Percentiles rank a stretch among this genome's conserved stretches.
Evolutionary conservation across 345 rosid genomes (phyloP).

Genomic region (Salix udensis): DNA sequence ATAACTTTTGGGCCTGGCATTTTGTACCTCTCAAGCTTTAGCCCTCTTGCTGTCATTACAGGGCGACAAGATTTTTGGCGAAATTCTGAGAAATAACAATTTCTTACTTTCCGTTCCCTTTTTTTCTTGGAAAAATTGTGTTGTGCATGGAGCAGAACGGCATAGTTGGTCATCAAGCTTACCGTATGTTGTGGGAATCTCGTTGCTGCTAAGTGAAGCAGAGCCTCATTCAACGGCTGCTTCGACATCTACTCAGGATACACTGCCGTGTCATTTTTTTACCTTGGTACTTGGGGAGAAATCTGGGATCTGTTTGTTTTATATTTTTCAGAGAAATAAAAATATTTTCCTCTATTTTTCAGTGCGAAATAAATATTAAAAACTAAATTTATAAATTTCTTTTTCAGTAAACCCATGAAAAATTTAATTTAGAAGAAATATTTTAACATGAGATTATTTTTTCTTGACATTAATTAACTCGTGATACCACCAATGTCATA

Average conservation of each 20-base stretch:
- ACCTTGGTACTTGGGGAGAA: background rate
- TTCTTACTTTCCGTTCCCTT: too few species aligned
- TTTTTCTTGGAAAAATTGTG: background rate
- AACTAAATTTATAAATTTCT: too few species aligned
- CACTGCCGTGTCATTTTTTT: background rate
- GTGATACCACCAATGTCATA: too few species aligned
- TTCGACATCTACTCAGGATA: background rate
- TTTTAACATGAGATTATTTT: too few species aligned
- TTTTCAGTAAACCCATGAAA: too few species aligned
- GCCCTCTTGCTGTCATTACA: background rate
- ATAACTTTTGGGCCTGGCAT: conserved; percentile 6
- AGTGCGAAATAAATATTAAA: too few species aligned
- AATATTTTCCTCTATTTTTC: too few species aligned
- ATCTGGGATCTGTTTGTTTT: too few species aligned
- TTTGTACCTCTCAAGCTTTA: background rate
- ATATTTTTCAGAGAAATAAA: too few species aligned
- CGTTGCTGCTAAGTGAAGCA: background rate
- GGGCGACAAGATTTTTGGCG: background rate
- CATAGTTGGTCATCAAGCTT: background rate
- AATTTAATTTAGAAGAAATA: too few species aligned
- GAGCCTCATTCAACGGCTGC: background rate
- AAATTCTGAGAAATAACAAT: too few species aligned
- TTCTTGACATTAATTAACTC: too few species aligned
- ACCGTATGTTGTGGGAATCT: background rate
- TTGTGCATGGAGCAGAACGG: background rate